Conservation (phyloP, 306 rosid species). For the Fagus sylvatica region DNA sequence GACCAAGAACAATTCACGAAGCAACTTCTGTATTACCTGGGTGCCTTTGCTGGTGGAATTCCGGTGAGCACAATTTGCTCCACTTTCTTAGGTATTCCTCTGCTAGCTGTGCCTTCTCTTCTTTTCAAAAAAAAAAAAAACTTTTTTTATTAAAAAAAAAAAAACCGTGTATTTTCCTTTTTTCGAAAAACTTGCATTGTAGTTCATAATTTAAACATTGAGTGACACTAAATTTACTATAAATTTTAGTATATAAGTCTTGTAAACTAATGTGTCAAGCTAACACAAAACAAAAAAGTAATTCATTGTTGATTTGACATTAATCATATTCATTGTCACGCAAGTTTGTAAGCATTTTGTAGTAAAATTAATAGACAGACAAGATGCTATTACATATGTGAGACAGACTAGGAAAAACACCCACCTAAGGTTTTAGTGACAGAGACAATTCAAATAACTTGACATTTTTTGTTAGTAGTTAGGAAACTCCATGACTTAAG, state of each 20-base stretch:
- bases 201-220: too few relatives aligned
- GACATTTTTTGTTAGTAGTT: not conserved
- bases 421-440: not conserved
- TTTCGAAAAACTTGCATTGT: too few relatives aligned
- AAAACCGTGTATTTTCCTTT: too few relatives aligned
- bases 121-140: constrained; percentile 2
- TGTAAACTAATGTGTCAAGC: too few relatives aligned
- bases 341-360: too few relatives aligned
- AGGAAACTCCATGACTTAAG: not conserved
- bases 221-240: too few relatives aligned
- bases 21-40: constrained; percentile 89
- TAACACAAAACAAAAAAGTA: too few relatives aligned
- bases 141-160: too few relatives aligned
- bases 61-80: constrained; percentile 96
- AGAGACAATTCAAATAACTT: not conserved
- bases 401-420: not conserved
- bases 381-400: not conserved
- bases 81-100: constrained; percentile 88
- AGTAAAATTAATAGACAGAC: too few relatives aligned
- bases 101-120: constrained; percentile 46
- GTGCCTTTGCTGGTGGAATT: constrained; percentile 93
- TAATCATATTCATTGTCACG: too few relatives aligned
- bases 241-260: too few relatives aligned
- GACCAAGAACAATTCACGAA: constrained; percentile 89
- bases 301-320: too few relatives aligned